Evolutionary conservation across 164 flowering plant species (phyloP), one percentile per base, ranked within the genome.

Genomic region (Tetrastigma voinierianum): DNA sequence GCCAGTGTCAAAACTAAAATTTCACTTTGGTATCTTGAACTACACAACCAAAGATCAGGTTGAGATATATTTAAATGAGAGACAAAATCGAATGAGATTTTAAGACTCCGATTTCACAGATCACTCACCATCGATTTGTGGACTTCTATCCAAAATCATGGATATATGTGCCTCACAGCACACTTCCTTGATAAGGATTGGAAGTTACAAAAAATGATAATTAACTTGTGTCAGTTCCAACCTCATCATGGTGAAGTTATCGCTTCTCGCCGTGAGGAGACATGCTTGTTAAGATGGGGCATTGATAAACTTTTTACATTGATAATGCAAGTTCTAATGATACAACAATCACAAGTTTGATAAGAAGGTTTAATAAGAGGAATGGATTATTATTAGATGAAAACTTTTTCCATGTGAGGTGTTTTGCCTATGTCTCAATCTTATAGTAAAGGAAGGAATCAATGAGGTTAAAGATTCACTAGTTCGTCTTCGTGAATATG

Each of bases 301-400:
- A 45, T 72, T 3, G 61, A 61, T 3, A 72, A 46, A 0, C 25
- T 66, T 1, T 60, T 46, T 10, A 71, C 66, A 0, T 15, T 71
- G 0, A 71, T 17, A 71, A 71, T 56, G 65, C 62, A 0, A 61
- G 32, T 18, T 18, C 70, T 1, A 66, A 71, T 71, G 74, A 71
- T 55, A 19, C 23, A 5, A 66, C 56, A 0, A 25, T 59, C 8
- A 14, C 18, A 0, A n/a, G 45, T 18, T 32, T 66, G 21, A 20
- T 25, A 13, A 65, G 17, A 40, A 59, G 13, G 18, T 3, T 65
- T 4, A 23, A 17, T n/a, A 15, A 15, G 15, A 32, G 54, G 65
- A 40, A n/a, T 3, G 53, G 24, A 4, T 20, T 10, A 11, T 12
- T 65, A 0, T 46, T 66, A 6, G 45, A 24, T 1, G 23, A 58